These are phyloP conservation scores for Geranium rotundifolium DNA, from an alignment of 345 rosid species.

Conservation along the genomic window DNA sequence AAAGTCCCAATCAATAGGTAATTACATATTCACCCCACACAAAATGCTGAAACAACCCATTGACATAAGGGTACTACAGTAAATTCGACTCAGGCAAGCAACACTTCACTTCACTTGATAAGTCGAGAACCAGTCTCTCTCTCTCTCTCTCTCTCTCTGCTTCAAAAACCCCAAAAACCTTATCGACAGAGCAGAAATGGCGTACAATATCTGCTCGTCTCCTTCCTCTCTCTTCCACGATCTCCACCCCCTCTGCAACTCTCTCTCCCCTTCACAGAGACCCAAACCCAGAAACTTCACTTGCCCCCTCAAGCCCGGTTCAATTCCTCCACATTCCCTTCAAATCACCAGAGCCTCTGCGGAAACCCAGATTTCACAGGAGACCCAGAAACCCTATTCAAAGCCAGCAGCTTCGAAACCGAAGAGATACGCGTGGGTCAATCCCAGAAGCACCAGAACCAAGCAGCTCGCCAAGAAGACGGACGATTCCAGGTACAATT, in stretches of 20 bases:
- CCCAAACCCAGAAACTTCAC: conserved; percentile 17
- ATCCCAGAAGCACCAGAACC: conserved; percentile 76
- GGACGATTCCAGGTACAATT: conserved; percentile 68
- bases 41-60: too few relatives aligned
- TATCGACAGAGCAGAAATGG: conserved; percentile 22
- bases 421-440: conserved; percentile 63
- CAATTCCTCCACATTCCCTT: conserved; percentile 19
- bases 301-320: conserved; percentile 14
- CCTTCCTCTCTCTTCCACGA: conserved; percentile 39
- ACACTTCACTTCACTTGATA: too few relatives aligned
- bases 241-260: conserved; percentile 25
- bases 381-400: conserved; percentile 9
- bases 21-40: too few relatives aligned
- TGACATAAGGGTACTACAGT: too few relatives aligned
- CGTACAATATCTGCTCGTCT: conserved; percentile 37
- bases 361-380: conserved; percentile 28
- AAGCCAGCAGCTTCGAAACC: conserved; percentile 18
- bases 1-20: too few relatives aligned
- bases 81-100: too few relatives aligned
- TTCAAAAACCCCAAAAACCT: too few relatives aligned
- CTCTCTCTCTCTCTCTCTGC: too few relatives aligned
- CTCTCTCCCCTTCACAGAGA: conserved; percentile 20
- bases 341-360: conserved; percentile 37
- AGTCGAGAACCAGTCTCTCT: too few relatives aligned
- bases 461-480: conserved; percentile 45